These are phyloP conservation scores for Calonectria montana DNA, from an alignment of 2,329 filamentous ascomycete genomes.

Conservation along the genomic window DNA sequence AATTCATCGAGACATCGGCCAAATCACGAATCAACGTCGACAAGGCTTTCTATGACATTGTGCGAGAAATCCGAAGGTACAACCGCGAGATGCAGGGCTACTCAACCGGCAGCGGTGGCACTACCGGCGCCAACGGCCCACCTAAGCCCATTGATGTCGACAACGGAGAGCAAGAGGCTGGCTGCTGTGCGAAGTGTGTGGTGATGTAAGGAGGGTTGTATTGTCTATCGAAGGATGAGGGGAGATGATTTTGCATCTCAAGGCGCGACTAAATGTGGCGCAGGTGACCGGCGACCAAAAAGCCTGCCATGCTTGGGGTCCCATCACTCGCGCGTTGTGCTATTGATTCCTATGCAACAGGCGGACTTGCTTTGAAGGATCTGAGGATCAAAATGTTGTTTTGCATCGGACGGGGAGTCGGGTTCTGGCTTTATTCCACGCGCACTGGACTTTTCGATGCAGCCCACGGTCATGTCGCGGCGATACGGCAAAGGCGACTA, in stretches of 20 bases:
- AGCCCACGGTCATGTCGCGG: conserved; percentile 37
- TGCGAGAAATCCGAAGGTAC: conserved; percentile 96
- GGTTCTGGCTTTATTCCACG: conserved; percentile 49
- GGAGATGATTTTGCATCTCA: conserved; percentile 24
- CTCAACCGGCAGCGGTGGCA: conserved; percentile 75
- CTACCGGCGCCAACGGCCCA: conserved; percentile 70
- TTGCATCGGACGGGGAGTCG: conserved; percentile 54
- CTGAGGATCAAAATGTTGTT: conserved; percentile 40
- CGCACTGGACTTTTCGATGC: conserved; percentile 36
- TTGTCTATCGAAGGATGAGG: conserved; percentile 21
- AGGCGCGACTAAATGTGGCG: conserved; percentile 17
- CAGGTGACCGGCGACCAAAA: conserved; percentile 24
- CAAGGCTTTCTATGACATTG: conserved; percentile 98
- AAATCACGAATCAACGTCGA: conserved; percentile 99
- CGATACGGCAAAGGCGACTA: conserved; percentile 25
- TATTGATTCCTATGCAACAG: conserved; percentile 34
- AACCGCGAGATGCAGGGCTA: conserved; percentile 98
- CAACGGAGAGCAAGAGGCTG: conserved; percentile 73
- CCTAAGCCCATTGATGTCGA: conserved; percentile 83
- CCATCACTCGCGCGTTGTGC: conserved; percentile 26
- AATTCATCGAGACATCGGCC: conserved; percentile 98
- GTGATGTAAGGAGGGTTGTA: conserved; percentile 76
- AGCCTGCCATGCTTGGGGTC: conserved; percentile 22
- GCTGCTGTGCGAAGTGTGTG: conserved; percentile 88
- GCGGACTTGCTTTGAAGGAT: conserved; percentile 32